Evolutionary conservation across 495 filamentous ascomycete species (phyloP), one percentile per base, ranked within the genome.

Genomic region (Penicillium fimorum): DNA sequence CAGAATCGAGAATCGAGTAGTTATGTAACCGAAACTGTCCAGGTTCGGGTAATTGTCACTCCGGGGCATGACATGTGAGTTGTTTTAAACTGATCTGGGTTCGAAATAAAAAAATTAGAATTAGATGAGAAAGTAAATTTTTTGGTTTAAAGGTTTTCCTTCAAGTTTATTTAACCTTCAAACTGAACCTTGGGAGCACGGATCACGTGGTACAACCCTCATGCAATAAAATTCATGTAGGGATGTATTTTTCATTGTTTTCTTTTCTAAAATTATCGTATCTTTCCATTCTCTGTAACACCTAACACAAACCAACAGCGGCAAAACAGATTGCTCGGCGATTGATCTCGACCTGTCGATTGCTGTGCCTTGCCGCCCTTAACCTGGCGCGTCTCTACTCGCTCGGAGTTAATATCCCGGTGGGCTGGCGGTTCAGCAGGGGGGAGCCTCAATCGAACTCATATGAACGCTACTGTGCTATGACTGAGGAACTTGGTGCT

Each of bases 311-410:
- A 49, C 66, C 72, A 75, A 75, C 72, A 58, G 72, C 70, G 72
- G 64, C 59, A 66, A 72, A 50, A 33, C 32, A 22, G 37, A 40
- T 49, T 56, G 30, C 24, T 51, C 35, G 41, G 41, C 52, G 32
- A 37, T 29, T 17, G 32, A 32, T 29, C 52, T 54, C 32, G 52
- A 29, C 56, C 63, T 67, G 53, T 67, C 56, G 48, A 59, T 65
- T 64, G 55, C 64, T 63, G 55, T 57, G 61, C 59, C 58, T 75
- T 72, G 70, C 63, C 70, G 70, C 72, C 65, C 58, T 58, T 49
- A 56, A 46, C 45, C 56, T 65, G 57, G 58, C 58, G 62, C 61
- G 42, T 35, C 48, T 41, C 51, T 51, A 50, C 44, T 62, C 58
- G 51, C 53, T 43, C 60, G 53, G 56, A 66, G 56, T 66, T 46